Conservation (phyloP, 108 stramenopile genomes). For the Fragilariopsis cylindrus region DNA sequence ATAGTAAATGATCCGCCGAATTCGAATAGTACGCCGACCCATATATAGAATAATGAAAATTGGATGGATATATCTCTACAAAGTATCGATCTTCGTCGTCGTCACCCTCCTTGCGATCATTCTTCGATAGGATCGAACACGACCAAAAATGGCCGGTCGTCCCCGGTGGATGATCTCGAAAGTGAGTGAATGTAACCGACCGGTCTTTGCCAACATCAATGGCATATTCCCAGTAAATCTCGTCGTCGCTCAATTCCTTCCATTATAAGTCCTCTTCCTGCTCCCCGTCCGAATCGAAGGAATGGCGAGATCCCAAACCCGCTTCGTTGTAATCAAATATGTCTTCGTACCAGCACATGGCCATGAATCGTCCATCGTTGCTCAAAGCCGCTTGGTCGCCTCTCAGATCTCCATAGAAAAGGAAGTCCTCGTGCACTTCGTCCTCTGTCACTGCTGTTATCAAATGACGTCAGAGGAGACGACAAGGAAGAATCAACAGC, state of each 20-base stretch:
- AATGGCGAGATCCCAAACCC: conserved; percentile 1
- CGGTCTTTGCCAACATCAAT: background rate
- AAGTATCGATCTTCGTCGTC: background rate
- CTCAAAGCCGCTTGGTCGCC: background rate
- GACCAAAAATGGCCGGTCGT: background rate
- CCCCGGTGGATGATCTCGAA: background rate
- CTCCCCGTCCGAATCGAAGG: background rate
- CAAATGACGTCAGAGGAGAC: background rate
- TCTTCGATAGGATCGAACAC: background rate
- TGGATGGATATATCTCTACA: background rate
- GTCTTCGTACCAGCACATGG: background rate
- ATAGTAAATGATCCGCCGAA: background rate
- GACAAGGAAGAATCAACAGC: background rate
- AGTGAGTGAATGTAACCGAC: background rate
- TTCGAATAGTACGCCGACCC: background rate
- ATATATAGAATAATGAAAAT: background rate
- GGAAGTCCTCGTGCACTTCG: background rate
- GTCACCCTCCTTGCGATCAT: background rate
- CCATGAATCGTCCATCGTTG: background rate
- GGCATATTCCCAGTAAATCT: background rate
- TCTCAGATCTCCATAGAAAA: background rate
- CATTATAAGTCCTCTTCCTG: background rate
- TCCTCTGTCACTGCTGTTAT: background rate
- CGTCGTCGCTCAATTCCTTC: background rate
- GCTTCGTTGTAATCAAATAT: background rate